Evolutionary conservation across 768 basidiomycete species (phyloP).

Genomic region (Amanita fuliginea): DNA sequence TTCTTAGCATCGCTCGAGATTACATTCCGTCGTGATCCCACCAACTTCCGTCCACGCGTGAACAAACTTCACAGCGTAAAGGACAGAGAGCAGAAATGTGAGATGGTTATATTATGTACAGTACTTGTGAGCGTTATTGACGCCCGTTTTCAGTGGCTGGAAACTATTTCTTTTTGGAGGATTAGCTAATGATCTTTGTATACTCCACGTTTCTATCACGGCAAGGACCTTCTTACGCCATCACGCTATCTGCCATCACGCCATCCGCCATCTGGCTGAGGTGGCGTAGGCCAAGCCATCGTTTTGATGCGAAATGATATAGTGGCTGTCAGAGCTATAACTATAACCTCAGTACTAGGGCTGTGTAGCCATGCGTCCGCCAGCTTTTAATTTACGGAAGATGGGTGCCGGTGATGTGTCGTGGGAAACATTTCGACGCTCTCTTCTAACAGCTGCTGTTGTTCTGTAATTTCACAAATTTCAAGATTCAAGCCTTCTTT

Average conservation of each 20-base stretch:
- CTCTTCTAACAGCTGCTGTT: no score
- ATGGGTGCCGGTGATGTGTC: no score
- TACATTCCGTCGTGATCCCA: conserved; percentile 96
- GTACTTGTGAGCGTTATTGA: neutral
- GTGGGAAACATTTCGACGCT: no score
- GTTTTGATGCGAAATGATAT: no score
- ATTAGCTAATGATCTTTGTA: conserved; percentile 30
- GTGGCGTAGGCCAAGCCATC: neutral
- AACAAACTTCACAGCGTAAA: conserved; percentile 82
- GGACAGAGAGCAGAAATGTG: conserved; percentile 82
- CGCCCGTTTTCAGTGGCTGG: conserved; percentile 43
- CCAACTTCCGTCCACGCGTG: conserved; percentile 82
- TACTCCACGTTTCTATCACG: neutral
- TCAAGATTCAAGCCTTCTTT: no score
- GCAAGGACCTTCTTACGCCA: no score
- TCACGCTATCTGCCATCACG: no score
- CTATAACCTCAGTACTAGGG: no score
- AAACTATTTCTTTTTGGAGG: conserved; percentile 91
- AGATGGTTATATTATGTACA: conserved; percentile 13
- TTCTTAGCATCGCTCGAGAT: conserved; percentile 95
- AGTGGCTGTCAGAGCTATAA: no score
- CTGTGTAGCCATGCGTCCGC: no score
- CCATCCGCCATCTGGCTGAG: neutral
- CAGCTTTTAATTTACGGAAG: no score
- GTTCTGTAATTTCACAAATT: no score